A percentile compares a stretch with the other conserved stretches of the same genome.
These are phyloP conservation scores for Dactylis glomerata DNA, from an alignment of 176 grass and related monocot species.

Conservation along the genomic window DNA sequence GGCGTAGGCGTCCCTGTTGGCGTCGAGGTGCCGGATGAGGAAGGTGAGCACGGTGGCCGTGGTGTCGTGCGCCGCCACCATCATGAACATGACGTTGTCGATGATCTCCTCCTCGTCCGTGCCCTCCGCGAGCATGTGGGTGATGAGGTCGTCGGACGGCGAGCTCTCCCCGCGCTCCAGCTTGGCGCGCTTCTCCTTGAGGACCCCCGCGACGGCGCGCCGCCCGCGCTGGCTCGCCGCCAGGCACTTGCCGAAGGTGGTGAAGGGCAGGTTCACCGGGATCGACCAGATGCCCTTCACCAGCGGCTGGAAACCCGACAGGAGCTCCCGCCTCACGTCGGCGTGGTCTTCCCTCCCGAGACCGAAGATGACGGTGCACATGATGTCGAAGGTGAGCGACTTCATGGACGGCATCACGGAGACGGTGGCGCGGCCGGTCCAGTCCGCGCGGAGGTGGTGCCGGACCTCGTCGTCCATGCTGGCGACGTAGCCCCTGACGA, in stretches of 20 bases:
- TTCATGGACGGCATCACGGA: slow-evolving; percentile 41
- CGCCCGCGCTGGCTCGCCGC: slow-evolving; percentile 35
- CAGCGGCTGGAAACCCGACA: slow-evolving; percentile 31
- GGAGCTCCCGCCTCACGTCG: slow-evolving; percentile 1
- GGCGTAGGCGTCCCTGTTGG: not conserved
- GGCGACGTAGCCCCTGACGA: slow-evolving; percentile 22
- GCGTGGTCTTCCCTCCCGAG: not conserved
- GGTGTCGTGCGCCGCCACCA: slow-evolving; percentile 39
- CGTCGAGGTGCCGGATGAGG: slow-evolving; percentile 31
- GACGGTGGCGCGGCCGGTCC: not conserved
- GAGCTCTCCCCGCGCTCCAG: not conserved
- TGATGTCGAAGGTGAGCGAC: slow-evolving; percentile 39
- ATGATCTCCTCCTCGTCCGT: slow-evolving; percentile 30
- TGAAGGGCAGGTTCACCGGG: slow-evolving; percentile 42
- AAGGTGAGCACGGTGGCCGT: slow-evolving; percentile 34
- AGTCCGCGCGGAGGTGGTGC: slow-evolving; percentile 20
- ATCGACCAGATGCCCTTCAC: slow-evolving; percentile 25
- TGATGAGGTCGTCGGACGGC: slow-evolving; percentile 24
- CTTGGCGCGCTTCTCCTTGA: not conserved
- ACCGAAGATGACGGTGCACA: slow-evolving; percentile 29
- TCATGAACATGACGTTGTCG: slow-evolving; percentile 39
- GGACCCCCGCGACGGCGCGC: not conserved
- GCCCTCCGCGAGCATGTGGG: slow-evolving; percentile 14
- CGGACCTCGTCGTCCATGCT: slow-evolving; percentile 31
- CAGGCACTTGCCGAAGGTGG: slow-evolving; percentile 23